Percentiles rank a stretch among this genome's conserved stretches.
phyloP scores from a whole-genome alignment of 192 early-diverging fungal genomes.

The Spinellus fusiger region DNA sequence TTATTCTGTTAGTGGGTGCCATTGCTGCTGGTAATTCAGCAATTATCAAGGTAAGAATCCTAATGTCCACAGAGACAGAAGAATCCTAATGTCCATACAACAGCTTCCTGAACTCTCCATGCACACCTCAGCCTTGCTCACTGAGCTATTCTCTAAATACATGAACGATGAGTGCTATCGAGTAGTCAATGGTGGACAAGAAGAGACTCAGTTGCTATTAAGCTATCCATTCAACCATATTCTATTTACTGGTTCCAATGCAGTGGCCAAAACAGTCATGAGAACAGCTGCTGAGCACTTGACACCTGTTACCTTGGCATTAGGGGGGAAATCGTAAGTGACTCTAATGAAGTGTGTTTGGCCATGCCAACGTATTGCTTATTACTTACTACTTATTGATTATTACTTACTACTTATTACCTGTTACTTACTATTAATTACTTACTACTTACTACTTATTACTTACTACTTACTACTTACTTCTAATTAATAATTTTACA shows the following conservation, averaged over 20 bases:
- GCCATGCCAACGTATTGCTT: not conserved
- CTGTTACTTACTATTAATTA: not conserved
- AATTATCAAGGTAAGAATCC: conserved; percentile 45
- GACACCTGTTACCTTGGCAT: conserved; percentile 85
- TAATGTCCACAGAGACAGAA: not conserved
- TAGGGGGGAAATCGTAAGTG: conserved; percentile 81
- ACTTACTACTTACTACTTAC: not conserved
- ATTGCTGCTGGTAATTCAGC: conserved; percentile 91
- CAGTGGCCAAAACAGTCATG: conserved; percentile 80
- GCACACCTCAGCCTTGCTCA: conserved; percentile 59
- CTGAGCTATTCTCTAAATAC: conserved; percentile 66
- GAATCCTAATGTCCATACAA: not conserved
- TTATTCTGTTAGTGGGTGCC: conserved; percentile 68
- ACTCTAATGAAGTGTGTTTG: not conserved
- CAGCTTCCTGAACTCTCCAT: conserved; percentile 75
- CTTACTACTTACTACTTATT: no score
- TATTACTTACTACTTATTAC: not conserved
- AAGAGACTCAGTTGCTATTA: conserved; percentile 73
- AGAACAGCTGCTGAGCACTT: conserved; percentile 78
- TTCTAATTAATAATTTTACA: not conserved
- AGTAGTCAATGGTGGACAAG: conserved; percentile 74
- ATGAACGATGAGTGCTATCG: conserved; percentile 63
- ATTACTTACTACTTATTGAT: not conserved
- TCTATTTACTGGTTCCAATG: conserved; percentile 85
- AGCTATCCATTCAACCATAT: conserved; percentile 81